Conservation (phyloP, 129 eudicot species). For the Kitagawia praeruptora region DNA sequence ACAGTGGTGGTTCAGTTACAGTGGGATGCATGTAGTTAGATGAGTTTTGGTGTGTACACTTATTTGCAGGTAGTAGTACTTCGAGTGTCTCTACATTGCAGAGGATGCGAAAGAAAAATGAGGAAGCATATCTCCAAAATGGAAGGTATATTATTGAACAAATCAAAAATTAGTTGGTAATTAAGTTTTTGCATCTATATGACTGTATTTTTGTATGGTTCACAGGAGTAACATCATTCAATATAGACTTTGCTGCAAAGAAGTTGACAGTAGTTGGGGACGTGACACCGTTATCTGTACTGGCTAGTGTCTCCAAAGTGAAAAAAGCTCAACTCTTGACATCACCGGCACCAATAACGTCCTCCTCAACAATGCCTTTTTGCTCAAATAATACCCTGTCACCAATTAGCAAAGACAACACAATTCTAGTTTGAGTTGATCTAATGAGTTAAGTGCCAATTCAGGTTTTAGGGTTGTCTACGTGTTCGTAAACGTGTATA, state of each 20-base stretch:
- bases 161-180: background rate
- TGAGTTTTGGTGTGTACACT: background rate
- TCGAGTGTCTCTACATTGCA: conserved; percentile 89
- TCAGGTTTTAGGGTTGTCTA: background rate
- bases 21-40: background rate
- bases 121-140: conserved; percentile 76
- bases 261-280: conserved; percentile 78
- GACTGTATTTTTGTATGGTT: background rate
- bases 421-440: background rate
- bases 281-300: conserved; percentile 65
- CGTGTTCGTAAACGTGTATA: background rate
- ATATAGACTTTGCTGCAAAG: conserved; percentile 82
- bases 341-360: conserved; percentile 20
- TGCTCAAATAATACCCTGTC: background rate
- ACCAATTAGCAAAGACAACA: conserved; percentile 27
- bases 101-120: conserved; percentile 94
- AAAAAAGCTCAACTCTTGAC: too few relatives aligned
- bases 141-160: conserved; percentile 38
- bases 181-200: background rate
- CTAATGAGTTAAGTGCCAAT: background rate
- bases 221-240: conserved; percentile 71
- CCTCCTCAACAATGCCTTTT: conserved; percentile 14
- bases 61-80: conserved; percentile 76
- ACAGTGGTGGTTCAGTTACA: background rate
- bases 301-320: conserved; percentile 47